Conservation (phyloP, 1,284 basidiomycete genomes). For the Tilletia setariae region DNA sequence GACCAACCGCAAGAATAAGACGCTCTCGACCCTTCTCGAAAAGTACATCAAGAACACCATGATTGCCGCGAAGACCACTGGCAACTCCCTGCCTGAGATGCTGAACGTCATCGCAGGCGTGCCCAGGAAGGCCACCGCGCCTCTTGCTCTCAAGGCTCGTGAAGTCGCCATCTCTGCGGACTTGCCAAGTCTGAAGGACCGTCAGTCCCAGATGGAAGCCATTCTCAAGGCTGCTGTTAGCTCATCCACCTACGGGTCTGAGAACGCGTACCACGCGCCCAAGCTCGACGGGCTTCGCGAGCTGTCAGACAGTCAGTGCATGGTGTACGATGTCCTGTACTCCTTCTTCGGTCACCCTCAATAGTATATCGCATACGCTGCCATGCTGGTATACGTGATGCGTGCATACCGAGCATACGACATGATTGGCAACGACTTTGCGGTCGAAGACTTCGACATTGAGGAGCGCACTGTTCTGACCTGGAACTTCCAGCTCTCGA, state of each 20-base stretch:
- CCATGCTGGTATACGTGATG: slow-evolving; percentile 92
- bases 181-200: slow-evolving; percentile 95
- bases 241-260: slow-evolving; percentile 77
- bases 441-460: slow-evolving; percentile 67
- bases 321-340: slow-evolving; percentile 93
- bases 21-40: slow-evolving; percentile 80
- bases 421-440: slow-evolving; percentile 82
- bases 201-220: slow-evolving; percentile 86
- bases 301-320: slow-evolving; percentile 91
- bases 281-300: slow-evolving; percentile 83
- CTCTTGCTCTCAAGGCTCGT: slow-evolving; percentile 79
- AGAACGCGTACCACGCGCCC: slow-evolving; percentile 63
- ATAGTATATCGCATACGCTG: slow-evolving; percentile 73
- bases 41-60: slow-evolving; percentile 55
- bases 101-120: slow-evolving; percentile 66
- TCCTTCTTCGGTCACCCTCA: slow-evolving; percentile 81
- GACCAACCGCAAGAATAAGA: slow-evolving; percentile 84
- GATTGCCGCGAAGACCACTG: slow-evolving; percentile 36
- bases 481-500: slow-evolving; percentile 61
- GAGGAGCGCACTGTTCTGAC: slow-evolving; percentile 57
- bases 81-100: slow-evolving; percentile 39
- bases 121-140: slow-evolving; percentile 58
- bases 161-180: slow-evolving; percentile 94
- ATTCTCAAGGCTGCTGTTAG: slow-evolving; percentile 85
- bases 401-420: slow-evolving; percentile 95